A percentile compares a stretch with the other conserved stretches of the same genome.
Evolutionary conservation across 2,329 filamentous ascomycete species (phyloP).

Genomic region (Geosmithia flava): DNA sequence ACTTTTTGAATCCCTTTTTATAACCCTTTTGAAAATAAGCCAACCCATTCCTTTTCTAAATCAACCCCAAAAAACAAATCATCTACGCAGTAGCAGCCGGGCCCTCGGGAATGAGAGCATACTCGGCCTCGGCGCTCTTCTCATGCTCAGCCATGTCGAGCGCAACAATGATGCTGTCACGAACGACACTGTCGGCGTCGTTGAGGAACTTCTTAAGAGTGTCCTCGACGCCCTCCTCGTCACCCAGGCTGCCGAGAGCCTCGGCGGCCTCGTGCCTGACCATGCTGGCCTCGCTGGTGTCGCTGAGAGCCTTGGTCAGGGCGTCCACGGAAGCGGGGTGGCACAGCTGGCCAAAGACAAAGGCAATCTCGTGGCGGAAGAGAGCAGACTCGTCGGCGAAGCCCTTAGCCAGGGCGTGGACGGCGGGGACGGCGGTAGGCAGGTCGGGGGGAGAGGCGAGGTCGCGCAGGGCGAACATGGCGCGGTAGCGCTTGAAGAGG

Average conservation of each 20-base stretch:
- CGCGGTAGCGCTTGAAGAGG: slow-evolving; percentile 86
- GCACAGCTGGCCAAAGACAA: slow-evolving; percentile 92
- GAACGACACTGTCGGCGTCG: slow-evolving; percentile 85
- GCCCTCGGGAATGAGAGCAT: slow-evolving; percentile 72
- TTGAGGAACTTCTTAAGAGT: slow-evolving; percentile 72
- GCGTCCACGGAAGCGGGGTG: slow-evolving; percentile 96
- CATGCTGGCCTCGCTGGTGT: slow-evolving; percentile 82
- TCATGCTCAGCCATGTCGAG: slow-evolving; percentile 98
- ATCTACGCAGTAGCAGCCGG: slow-evolving; percentile 26
- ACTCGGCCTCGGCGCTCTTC: slow-evolving; percentile 76
- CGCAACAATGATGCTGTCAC: slow-evolving; percentile 89
- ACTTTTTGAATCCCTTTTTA: background rate
- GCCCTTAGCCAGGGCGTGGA: slow-evolving; percentile 75
- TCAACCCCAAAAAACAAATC: background rate
- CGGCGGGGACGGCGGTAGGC: slow-evolving; percentile 76
- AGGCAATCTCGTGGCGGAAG: slow-evolving; percentile 95
- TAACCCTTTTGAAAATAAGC: background rate
- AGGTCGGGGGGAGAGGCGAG: slow-evolving; percentile 87
- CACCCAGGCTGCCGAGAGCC: slow-evolving; percentile 84
- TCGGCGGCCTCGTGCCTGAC: slow-evolving; percentile 96
- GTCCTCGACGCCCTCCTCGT: slow-evolving; percentile 86
- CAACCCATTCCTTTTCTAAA: background rate
- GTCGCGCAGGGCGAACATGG: slow-evolving; percentile 96
- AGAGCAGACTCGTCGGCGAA: slow-evolving; percentile 78
- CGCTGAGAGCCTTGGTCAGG: slow-evolving; percentile 63